Conservation (phyloP, 202 grass and related monocot genomes). For the Setaria italica region DNA sequence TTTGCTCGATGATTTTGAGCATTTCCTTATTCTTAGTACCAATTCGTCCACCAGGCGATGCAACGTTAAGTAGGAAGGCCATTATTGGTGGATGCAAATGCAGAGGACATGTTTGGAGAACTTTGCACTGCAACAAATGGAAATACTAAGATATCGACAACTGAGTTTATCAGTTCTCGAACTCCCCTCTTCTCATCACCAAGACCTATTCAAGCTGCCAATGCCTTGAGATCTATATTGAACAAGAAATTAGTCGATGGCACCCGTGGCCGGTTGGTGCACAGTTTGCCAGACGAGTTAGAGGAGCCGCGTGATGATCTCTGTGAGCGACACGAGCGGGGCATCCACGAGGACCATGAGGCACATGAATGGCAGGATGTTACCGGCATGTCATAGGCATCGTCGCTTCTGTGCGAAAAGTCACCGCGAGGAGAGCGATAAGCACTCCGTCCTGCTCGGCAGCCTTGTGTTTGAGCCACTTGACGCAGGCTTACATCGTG, state of each 20-base stretch:
- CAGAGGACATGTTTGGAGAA: conserved; percentile 74
- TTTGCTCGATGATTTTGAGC: conserved; percentile 78
- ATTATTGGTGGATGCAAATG: conserved; percentile 86
- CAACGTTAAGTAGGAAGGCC: conserved; percentile 79
- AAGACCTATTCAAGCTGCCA: conserved; percentile 68
- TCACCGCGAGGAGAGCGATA: too few relatives aligned
- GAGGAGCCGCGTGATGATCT: too few relatives aligned
- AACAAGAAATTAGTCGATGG: conserved; percentile 50
- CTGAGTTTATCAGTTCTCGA: conserved; percentile 75
- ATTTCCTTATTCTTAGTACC: conserved; percentile 82
- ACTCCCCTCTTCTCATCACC: conserved; percentile 78
- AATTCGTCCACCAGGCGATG: conserved; percentile 77
- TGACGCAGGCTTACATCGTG: too few relatives aligned
- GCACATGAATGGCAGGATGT: too few relatives aligned
- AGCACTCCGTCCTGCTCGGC: too few relatives aligned
- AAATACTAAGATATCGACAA: conserved; percentile 91
- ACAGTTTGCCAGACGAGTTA: too few relatives aligned
- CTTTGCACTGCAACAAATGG: conserved; percentile 95
- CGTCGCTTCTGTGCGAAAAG: too few relatives aligned
- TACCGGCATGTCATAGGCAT: too few relatives aligned
- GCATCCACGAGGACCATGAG: too few relatives aligned
- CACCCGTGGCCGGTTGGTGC: too few relatives aligned
- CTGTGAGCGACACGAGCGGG: too few relatives aligned
- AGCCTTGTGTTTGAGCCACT: too few relatives aligned
- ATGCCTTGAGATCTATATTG: conserved; percentile 62